Percentiles rank a stretch among this genome's conserved stretches.
Evolutionary conservation across 805 yeast species (phyloP).

Genomic region (Brettanomyces bruxellensis): DNA sequence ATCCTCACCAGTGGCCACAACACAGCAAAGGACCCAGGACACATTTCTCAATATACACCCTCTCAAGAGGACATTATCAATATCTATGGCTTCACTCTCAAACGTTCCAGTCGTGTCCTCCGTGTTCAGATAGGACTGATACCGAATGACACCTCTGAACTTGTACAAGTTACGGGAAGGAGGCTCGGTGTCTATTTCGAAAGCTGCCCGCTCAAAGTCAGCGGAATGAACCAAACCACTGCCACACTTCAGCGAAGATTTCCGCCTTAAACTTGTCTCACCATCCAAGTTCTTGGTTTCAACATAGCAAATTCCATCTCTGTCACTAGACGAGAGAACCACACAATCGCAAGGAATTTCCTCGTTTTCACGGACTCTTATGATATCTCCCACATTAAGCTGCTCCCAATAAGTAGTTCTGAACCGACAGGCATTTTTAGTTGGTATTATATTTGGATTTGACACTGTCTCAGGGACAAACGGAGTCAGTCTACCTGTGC

Average conservation of each 20-base stretch:
- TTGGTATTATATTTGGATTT: slow-evolving; percentile 23
- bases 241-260: slow-evolving; percentile 47
- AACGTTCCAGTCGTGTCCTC: slow-evolving; percentile 16
- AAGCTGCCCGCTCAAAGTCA: slow-evolving; percentile 49
- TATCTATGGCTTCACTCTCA: slow-evolving; percentile 47
- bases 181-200: slow-evolving; percentile 61
- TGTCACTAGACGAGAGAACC: slow-evolving; percentile 55
- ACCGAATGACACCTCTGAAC: slow-evolving; percentile 60
- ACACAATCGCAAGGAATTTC: slow-evolving; percentile 74
- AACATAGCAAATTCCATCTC: slow-evolving; percentile 56
- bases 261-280: slow-evolving; percentile 64
- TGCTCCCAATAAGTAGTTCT: slow-evolving; percentile 47
- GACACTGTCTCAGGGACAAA: slow-evolving; percentile 22
- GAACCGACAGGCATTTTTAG: slow-evolving; percentile 23
- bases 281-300: slow-evolving; percentile 70
- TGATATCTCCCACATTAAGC: slow-evolving; percentile 63
- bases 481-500: slow-evolving; percentile 11
- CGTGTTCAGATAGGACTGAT: slow-evolving; percentile 29
- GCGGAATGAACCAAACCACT: slow-evolving; percentile 39
- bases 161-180: slow-evolving; percentile 60
- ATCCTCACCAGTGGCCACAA: slow-evolving; percentile 68
- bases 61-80: slow-evolving; percentile 57
- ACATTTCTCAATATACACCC: slow-evolving; percentile 71
- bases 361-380: slow-evolving; percentile 63
- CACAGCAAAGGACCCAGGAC: slow-evolving; percentile 66